Percentiles rank a stretch among this genome's conserved stretches.
Conservation (phyloP, 441 rosid genomes). For the Aquilaria agallochum region DNA sequence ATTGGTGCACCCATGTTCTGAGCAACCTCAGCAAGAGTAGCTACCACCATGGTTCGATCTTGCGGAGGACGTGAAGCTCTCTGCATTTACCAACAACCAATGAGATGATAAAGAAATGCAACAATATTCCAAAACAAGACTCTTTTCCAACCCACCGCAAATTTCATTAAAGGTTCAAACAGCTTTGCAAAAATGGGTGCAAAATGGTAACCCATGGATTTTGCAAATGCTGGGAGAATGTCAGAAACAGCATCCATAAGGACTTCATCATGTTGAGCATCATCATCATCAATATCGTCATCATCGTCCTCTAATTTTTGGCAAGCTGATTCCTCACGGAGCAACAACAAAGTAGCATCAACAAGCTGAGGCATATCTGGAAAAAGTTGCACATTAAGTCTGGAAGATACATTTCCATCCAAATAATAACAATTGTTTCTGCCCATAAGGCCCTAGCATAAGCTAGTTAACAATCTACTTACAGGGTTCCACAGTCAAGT, state of each 20-base stretch:
- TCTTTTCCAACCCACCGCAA: constrained; percentile 56
- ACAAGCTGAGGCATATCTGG: constrained; percentile 78
- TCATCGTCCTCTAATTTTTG: constrained; percentile 73
- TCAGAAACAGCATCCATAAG: constrained; percentile 99
- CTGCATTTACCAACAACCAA: constrained; percentile 42
- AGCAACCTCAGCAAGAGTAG: constrained; percentile 98
- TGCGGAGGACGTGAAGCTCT: constrained; percentile 83
- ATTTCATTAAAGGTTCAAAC: constrained; percentile 95
- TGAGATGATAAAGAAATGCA: constrained; percentile 21
- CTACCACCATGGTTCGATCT: constrained; percentile 98
- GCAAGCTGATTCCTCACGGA: constrained; percentile 84
- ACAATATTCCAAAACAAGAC: constrained; percentile 6
- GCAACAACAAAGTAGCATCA: constrained; percentile 71
- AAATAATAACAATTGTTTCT: not conserved
- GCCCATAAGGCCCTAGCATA: not conserved
- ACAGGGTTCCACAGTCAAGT: constrained; percentile 79
- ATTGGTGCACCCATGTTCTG: constrained; percentile 96
- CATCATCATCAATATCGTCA: constrained; percentile 77
- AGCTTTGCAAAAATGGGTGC: constrained; percentile 79
- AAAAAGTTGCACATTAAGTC: constrained; percentile 25
- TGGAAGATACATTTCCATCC: constrained; percentile 6
- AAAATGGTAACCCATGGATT: constrained; percentile 92
- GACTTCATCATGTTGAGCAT: constrained; percentile 83
- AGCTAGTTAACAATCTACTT: constrained; percentile 25
- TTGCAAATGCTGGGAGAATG: constrained; percentile 97